These are phyloP conservation scores for Sphagnum fallax DNA, from an alignment of 228 moss, liverwort and hornwort species.

Conservation along the genomic window DNA sequence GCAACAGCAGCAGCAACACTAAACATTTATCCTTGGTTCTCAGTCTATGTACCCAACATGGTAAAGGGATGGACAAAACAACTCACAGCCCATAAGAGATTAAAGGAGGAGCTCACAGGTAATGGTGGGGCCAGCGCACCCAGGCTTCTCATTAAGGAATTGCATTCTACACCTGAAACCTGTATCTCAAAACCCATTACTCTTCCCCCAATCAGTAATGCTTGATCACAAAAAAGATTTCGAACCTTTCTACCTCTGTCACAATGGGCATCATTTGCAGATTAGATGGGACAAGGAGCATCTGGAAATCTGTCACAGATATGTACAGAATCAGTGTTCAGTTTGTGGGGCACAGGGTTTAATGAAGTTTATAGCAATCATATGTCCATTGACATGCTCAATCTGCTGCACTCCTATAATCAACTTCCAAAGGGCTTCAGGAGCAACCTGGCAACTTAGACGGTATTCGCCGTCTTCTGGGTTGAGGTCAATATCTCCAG, in stretches of 20 bases:
- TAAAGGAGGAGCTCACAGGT: constrained; percentile 43
- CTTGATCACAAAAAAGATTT: too few species aligned
- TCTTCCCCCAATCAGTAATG: not conserved
- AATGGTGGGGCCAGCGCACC: constrained; percentile 94
- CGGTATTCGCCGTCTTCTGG: constrained; percentile 98
- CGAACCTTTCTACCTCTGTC: too few species aligned
- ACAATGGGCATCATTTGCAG: too few species aligned
- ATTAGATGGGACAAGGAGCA: too few species aligned
- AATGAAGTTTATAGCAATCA: too few species aligned
- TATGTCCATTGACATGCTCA: too few species aligned
- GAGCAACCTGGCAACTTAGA: constrained; percentile 89
- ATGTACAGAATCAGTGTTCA: too few species aligned
- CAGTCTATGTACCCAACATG: not conserved
- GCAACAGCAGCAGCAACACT: not conserved
- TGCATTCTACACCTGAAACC: constrained; percentile 92
- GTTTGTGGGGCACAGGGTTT: too few species aligned
- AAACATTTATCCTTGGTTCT: not conserved
- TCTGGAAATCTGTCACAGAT: too few species aligned
- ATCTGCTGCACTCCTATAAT: too few species aligned
- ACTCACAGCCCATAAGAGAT: too few species aligned
- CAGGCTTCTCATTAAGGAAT: constrained; percentile 88
- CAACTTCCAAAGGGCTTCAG: not conserved
- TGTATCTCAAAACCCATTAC: constrained; percentile 12
- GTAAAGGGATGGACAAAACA: not conserved
- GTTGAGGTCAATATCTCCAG: constrained; percentile 97